A percentile compares a stretch with the other conserved stretches of the same genome.
Conservation (phyloP, 2,329 filamentous ascomycete genomes). For the Fusarium marasasianum region DNA sequence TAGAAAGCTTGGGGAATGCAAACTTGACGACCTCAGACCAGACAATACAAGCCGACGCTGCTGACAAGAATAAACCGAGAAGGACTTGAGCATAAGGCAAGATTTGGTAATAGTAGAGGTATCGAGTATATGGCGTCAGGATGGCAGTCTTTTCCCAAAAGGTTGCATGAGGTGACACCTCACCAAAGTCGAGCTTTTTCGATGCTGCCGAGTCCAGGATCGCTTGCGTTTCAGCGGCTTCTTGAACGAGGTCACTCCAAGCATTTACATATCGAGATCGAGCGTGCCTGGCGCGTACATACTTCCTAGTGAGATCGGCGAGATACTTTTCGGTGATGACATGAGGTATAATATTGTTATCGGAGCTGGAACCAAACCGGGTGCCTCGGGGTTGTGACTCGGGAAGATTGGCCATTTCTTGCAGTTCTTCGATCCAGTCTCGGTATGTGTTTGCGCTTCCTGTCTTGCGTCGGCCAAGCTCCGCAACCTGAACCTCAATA, state of each 20-base stretch:
- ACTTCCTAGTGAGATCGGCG: conserved; percentile 84
- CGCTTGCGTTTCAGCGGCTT: conserved; percentile 78
- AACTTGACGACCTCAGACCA: conserved; percentile 94
- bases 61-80: conserved; percentile 72
- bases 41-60: conserved; percentile 84
- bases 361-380: conserved; percentile 53
- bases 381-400: conserved; percentile 64
- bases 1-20: conserved; percentile 79
- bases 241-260: conserved; percentile 82
- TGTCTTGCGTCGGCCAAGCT: conserved; percentile 82
- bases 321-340: conserved; percentile 94
- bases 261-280: conserved; percentile 84
- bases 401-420: conserved; percentile 76
- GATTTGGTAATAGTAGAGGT: conserved; percentile 77
- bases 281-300: conserved; percentile 84
- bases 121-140: conserved; percentile 83
- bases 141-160: conserved; percentile 65
- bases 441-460: conserved; percentile 79
- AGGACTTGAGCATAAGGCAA: conserved; percentile 74
- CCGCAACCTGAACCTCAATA: conserved; percentile 80
- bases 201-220: conserved; percentile 87
- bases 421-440: conserved; percentile 96
- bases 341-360: conserved; percentile 68
- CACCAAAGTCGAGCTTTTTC: conserved; percentile 80
- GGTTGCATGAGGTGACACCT: conserved; percentile 63